Base-by-base conservation (phyloP, 2,329 filamentous ascomycete genomes). In the Cyanodermella asteris region DNA sequence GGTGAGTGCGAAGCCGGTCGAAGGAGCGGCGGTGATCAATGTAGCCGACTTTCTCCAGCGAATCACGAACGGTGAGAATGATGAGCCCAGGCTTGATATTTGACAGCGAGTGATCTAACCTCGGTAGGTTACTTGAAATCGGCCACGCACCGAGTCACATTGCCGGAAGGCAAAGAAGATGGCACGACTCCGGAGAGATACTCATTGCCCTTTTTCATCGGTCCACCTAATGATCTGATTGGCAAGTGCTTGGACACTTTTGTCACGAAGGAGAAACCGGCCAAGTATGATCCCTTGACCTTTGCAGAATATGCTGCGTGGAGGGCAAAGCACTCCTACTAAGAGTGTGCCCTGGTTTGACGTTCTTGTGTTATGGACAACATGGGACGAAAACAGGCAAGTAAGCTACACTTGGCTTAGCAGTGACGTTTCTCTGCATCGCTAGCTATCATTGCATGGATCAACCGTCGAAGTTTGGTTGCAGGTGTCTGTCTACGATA, bases 201-300 rank as follows among this genome's bases (percentile, higher is more conserved):
- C 32, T 68, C 64, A 6, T 68, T 69, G 26, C 61, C 63, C 1
- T 69, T 66, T 36, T 69, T 70, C 28, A 47, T 66, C 17, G 43
- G 48, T 4, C 57, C 61, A 0, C 55, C 64, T 31, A 44, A 51
- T 3, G 47, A 55, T 22, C 45, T 50, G 4, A 40, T 56, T 7
- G 57, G 67, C 24, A 56, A 62, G 34, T 62, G 56, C 32, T 46
- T 66, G 21, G 46, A 52, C n/a, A 26, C 28, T 6, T 27, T 20
- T 19, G 13, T 23, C 19, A 18, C 18, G 13, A 26, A 33, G n/a
- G 26, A 33, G 26, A 33, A 25, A 14, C 30, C 30, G 5, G 25
- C 22, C 16, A 32, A 31, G 20, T 34, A 34, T 20, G 18, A 25
- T 16, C 32, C 32, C 6, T 32, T 34, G 13, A 21, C 12, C 5